A percentile compares a stretch with the other conserved stretches of the same genome.
Evolutionary conservation across 345 rosid species (phyloP).

Genomic region (Nephelium lappaceum): DNA sequence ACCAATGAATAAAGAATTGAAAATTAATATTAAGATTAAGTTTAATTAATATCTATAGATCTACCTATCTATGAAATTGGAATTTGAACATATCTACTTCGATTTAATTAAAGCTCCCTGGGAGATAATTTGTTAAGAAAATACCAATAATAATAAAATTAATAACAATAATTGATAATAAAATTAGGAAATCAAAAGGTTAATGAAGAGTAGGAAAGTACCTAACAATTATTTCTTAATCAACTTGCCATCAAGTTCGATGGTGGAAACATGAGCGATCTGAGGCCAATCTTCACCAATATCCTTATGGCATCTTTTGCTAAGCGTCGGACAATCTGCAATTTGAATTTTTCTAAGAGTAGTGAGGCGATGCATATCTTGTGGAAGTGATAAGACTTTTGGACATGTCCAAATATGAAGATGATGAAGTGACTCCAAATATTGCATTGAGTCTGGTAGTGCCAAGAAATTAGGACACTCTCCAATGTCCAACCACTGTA

Average conservation of each 20-base stretch:
- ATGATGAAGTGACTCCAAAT: slow-evolving; percentile 12
- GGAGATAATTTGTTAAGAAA: no score
- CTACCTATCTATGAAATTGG: no score
- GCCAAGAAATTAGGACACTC: slow-evolving; percentile 19
- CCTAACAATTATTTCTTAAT: slow-evolving; percentile 11
- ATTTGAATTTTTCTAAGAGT: no score
- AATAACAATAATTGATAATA: no score
- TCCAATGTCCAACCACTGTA: neutral
- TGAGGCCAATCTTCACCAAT: slow-evolving; percentile 22
- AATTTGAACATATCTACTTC: no score
- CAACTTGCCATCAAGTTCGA: slow-evolving; percentile 28
- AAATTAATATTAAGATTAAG: no score
- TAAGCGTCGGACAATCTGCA: neutral
- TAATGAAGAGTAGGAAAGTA: no score
- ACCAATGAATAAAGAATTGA: no score
- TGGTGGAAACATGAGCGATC: slow-evolving; percentile 12
- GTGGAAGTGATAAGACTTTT: slow-evolving; percentile 3
- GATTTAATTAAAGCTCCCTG: no score
- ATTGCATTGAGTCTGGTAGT: slow-evolving; percentile 20
- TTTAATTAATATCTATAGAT: no score
- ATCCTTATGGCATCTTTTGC: slow-evolving; percentile 14
- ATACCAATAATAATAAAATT: no score
- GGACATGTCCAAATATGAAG: slow-evolving; percentile 23
- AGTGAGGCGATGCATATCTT: slow-evolving; percentile 19
- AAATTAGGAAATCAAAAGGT: no score